Base-by-base conservation (phyloP, 768 basidiomycete genomes). In the Leccinum imitatum region DNA sequence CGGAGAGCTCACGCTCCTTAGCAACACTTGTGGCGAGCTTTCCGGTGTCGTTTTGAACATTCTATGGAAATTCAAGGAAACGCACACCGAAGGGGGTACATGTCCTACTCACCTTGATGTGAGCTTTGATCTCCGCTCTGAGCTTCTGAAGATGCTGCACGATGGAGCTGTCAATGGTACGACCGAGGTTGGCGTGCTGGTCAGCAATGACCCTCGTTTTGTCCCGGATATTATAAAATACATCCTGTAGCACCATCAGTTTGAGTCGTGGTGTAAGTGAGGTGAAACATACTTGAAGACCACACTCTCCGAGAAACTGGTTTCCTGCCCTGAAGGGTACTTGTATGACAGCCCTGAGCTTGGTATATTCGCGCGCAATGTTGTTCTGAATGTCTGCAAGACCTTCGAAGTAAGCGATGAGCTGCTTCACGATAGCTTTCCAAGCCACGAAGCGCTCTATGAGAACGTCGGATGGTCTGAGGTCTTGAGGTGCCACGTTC, bases 221-320 rank as follows among this genome's bases (percentile, higher is more conserved):
- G 81, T 98, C 94, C 17, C 97, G 87, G 62, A 99, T 87, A 59
- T 79, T 82, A 76, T 94, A 98, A 76, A 90, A 98, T 17, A 97
- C 84, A 69, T 98, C 96, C 90, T 94, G 61, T 1, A 27, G 2
- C 14, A 39, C 25, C 4, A 44, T 58, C 7, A 56, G 33, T 14
- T 21, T 9, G n/a, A 50, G 44, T 25, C 14, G 30, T 13, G 3
- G 10, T 13, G 11, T n/a, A 50, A 48, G 55, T 21, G 39, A 57
- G 50, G 51, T 9, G 59, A 33, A 65, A 57, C 79, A 35, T 59
- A 84, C 88, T 83, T 95, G 93, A 53, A 99, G 78, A 52, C 97
- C 96, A 13, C 92, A 93, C 73, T 98, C 95, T n/a, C 97, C 97
- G 4, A 99, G 80, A 71, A 99, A 99, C 78, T 98, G 96, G 76